Conservation (phyloP, 2,329 filamentous ascomycete genomes). For the Scorias spongiosa region DNA sequence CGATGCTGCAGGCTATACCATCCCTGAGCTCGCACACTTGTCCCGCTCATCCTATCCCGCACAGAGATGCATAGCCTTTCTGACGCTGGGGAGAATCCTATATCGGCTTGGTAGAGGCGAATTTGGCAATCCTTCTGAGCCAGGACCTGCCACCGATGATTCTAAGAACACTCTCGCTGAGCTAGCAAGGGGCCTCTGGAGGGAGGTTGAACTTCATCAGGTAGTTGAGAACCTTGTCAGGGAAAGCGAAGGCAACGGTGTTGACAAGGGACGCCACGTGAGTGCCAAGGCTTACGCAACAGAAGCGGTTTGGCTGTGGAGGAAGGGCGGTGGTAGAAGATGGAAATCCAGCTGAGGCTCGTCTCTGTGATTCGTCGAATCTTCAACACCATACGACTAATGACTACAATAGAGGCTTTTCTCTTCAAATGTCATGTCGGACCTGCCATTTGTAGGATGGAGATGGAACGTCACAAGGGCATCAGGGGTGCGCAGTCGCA, state of each 20-base stretch:
- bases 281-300: conserved; percentile 73
- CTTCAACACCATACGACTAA: too few relatives aligned
- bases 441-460: too few relatives aligned
- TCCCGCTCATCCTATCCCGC: conserved; percentile 68
- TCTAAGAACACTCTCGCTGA: conserved; percentile 32
- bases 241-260: conserved; percentile 49
- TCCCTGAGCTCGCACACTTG: conserved; percentile 69
- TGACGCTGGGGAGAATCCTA: conserved; percentile 72
- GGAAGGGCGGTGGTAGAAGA: conserved; percentile 50
- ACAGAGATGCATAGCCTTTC: conserved; percentile 82
- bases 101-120: conserved; percentile 67
- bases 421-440: too few relatives aligned
- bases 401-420: too few relatives aligned
- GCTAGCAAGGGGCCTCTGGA: conserved; percentile 66
- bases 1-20: conserved; percentile 85
- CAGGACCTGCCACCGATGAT: conserved; percentile 19
- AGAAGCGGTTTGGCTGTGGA: conserved; percentile 81
- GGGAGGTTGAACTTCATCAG: conserved; percentile 56
- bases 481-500: too few relatives aligned
- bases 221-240: conserved; percentile 63
- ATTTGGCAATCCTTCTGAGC: conserved; percentile 39
- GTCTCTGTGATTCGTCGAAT: too few relatives aligned
- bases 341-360: conserved; percentile 32
- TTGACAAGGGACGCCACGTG: conserved; percentile 47
- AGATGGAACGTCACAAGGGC: too few relatives aligned